Evolutionary conservation across 2,329 filamentous ascomycete species (phyloP), one percentile per base, ranked within the genome.

Genomic region (Penicillium thymicola): DNA sequence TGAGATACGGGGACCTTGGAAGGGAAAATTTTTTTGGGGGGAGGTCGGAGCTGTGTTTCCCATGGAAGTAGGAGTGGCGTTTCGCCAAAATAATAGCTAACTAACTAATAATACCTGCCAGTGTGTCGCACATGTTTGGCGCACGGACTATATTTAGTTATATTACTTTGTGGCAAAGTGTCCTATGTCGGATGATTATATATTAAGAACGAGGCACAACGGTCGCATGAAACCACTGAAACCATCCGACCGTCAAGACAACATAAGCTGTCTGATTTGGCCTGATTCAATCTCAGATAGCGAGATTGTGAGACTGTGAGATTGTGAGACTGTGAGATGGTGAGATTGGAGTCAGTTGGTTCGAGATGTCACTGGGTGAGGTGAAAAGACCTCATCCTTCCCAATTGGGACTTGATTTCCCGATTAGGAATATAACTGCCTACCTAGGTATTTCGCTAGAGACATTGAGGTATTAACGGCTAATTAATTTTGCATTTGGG

Each of bases 1-100:
- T 18, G 38, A 55, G 40, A 55, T 40, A 55, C 14, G 44, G 38
- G 51, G 38, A 50, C 52, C 38, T 50, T 43, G 38, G n/a, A 11
- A 36, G 2, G 18, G 2, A n/a, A 13, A 16, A 18, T 38, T 37
- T 28, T 49, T 32, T 6, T 14, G 2, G 16, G 13, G 30, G 27
- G 11, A 1, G 10, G 4, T 21, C 9, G 27, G 51, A 41, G n/a
- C 16, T 25, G 13, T 5, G 38, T 23, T 9, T 41, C 38, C 23
- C 18, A 40, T 14, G 21, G 23, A 13, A 14, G 25, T 25, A 32
- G 37, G 14, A 42, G 27, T 32, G 48, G 49, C 49, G 49, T 51
- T 23, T 21, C 40, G 49, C 40, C 27, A 51, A 48, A 38, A 13
- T 5, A 28, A 13, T 11, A 4, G 10, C 11, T 34, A n/a, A 5